phyloP scores from a whole-genome alignment of 1,284 basidiomycete genomes.

The Trichosporon coremiiforme region DNA sequence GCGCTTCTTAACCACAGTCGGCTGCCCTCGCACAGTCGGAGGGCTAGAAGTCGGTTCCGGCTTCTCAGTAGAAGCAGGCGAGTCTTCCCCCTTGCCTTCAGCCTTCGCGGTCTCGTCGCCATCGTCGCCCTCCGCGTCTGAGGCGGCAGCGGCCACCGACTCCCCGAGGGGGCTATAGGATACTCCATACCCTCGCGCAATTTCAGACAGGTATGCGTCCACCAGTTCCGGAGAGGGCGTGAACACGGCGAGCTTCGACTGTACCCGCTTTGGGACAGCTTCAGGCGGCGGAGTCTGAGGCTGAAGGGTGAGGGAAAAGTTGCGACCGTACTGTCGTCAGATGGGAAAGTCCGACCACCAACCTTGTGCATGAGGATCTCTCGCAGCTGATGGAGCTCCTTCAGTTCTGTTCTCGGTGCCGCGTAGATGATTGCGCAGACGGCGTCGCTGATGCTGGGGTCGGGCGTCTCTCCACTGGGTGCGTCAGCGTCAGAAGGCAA shows the following conservation, averaged over 20 bases:
- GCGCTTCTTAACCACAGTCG: constrained; percentile 37
- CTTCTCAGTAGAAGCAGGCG: not conserved
- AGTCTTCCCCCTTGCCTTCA: constrained; percentile 23
- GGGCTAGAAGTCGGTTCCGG: not conserved
- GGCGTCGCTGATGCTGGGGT: constrained; percentile 74
- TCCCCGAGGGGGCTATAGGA: constrained; percentile 60
- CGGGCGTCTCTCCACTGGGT: constrained; percentile 73
- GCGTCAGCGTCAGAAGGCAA: not conserved
- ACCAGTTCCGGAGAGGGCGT: constrained; percentile 75
- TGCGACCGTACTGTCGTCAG: constrained; percentile 48
- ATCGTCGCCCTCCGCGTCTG: not conserved
- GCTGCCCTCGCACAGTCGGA: not conserved
- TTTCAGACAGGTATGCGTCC: constrained; percentile 82
- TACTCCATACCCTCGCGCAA: constrained; percentile 83
- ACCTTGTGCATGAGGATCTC: constrained; percentile 88
- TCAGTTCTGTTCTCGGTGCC: constrained; percentile 84
- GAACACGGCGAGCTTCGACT: constrained; percentile 66
- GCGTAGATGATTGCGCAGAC: constrained; percentile 81
- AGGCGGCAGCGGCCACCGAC: not conserved
- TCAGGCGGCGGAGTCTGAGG: constrained; percentile 61
- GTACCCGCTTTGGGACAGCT: constrained; percentile 58
- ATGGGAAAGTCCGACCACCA: constrained; percentile 6
- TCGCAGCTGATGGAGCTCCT: constrained; percentile 87
- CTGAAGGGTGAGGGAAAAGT: constrained; percentile 48
- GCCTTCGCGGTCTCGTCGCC: constrained; percentile 24